Percentiles rank a stretch among this genome's conserved stretches.
Evolutionary conservation across 1,284 basidiomycete genomes (phyloP).

Genomic region (Mycena sp.): DNA sequence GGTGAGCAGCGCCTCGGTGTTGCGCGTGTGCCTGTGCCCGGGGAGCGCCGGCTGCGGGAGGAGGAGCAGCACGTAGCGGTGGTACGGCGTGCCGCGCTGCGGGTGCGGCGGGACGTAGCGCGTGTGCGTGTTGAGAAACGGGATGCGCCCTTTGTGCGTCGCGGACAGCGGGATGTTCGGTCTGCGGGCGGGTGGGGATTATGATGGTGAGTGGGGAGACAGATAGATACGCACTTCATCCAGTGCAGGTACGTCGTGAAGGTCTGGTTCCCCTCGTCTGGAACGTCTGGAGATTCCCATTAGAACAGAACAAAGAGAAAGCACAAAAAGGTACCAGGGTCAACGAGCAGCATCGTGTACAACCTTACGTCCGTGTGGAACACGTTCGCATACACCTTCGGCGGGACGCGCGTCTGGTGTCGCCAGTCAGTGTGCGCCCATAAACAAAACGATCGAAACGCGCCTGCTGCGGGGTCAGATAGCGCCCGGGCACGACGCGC

Average conservation of each 20-base stretch:
- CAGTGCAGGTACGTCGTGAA: slow-evolving; percentile 88
- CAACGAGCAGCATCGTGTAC: slow-evolving; percentile 92
- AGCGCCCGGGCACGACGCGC: slow-evolving; percentile 40
- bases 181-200: slow-evolving; percentile 47
- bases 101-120: slow-evolving; percentile 90
- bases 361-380: slow-evolving; percentile 83
- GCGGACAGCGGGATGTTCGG: slow-evolving; percentile 86
- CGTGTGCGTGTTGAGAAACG: slow-evolving; percentile 60
- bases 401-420: slow-evolving; percentile 66
- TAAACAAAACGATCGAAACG: not conserved
- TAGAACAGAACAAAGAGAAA: slow-evolving; percentile 16
- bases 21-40: slow-evolving; percentile 18
- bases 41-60: slow-evolving; percentile 69
- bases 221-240: slow-evolving; percentile 70
- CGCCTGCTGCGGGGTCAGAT: slow-evolving; percentile 66
- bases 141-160: slow-evolving; percentile 53
- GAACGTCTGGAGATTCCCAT: slow-evolving; percentile 69
- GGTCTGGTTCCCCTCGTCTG: slow-evolving; percentile 69
- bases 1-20: slow-evolving; percentile 28
- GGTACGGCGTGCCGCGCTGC: slow-evolving; percentile 84
- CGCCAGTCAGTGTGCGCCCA: not conserved
- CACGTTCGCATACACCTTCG: slow-evolving; percentile 74
- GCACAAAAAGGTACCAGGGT: slow-evolving; percentile 66
- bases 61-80: slow-evolving; percentile 84
- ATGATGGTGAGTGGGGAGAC: not conserved